Percentiles rank a stretch among this genome's conserved stretches.
Evolutionary conservation across 768 basidiomycete species (phyloP).

Genomic region (Suillus americanus): DNA sequence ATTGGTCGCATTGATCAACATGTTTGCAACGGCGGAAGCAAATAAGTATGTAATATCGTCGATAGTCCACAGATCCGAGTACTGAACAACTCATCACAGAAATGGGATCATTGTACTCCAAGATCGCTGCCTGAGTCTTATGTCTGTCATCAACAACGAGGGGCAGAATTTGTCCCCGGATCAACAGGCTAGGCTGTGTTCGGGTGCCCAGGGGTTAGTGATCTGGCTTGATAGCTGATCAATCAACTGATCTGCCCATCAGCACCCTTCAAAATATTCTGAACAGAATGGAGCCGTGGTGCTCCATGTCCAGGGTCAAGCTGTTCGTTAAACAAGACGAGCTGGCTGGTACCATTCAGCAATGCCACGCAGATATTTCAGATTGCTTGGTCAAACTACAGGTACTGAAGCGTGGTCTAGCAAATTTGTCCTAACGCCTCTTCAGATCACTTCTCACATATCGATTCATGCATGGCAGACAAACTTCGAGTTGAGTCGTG

Average conservation of each 20-base stretch:
- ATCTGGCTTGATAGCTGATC: not conserved
- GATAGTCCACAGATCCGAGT: not conserved
- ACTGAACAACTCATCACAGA: slow-evolving; percentile 26
- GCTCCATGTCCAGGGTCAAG: slow-evolving; percentile 36
- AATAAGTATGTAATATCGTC: slow-evolving; percentile 41
- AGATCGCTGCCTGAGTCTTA: slow-evolving; percentile 45
- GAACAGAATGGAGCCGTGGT: slow-evolving; percentile 45
- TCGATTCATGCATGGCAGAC: slow-evolving; percentile 50
- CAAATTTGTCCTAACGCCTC: not conserved
- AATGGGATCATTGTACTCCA: slow-evolving; percentile 43
- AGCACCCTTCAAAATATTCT: slow-evolving; percentile 38
- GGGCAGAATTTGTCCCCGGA: slow-evolving; percentile 26
- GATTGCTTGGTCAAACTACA: slow-evolving; percentile 50
- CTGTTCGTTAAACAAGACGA: slow-evolving; percentile 47
- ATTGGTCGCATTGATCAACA: slow-evolving; percentile 42
- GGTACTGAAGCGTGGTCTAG: slow-evolving; percentile 29
- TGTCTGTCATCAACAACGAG: slow-evolving; percentile 38
- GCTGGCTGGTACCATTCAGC: slow-evolving; percentile 42
- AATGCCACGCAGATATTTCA: slow-evolving; percentile 44
- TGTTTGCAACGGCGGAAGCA: slow-evolving; percentile 45
- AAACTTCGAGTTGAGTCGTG: slow-evolving; percentile 37
- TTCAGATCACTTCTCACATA: slow-evolving; percentile 44
- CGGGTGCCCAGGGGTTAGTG: slow-evolving; percentile 34
- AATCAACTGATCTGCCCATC: not conserved
- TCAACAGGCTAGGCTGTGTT: slow-evolving; percentile 33